Percentiles rank a stretch among this genome's conserved stretches.
These are phyloP conservation scores for Cyberlindnera xylosilytica DNA, from an alignment of 805 yeast species.

Conservation along the genomic window DNA sequence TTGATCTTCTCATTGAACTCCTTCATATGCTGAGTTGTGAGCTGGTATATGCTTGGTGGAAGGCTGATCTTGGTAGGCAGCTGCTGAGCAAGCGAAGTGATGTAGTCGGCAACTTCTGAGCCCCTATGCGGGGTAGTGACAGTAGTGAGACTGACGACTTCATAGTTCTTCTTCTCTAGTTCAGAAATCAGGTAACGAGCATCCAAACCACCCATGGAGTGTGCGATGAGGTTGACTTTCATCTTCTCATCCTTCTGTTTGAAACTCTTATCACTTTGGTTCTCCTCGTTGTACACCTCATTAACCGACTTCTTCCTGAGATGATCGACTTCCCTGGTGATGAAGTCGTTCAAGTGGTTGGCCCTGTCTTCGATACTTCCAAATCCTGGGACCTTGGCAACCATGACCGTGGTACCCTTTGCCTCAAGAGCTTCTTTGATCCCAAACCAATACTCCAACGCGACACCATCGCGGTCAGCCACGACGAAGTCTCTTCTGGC, in stretches of 20 bases:
- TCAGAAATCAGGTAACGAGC: conserved; percentile 70
- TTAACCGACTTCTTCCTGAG: conserved; percentile 21
- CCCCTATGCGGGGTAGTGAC: conserved; percentile 89
- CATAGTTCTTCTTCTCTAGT: conserved; percentile 41
- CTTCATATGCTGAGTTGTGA: conserved; percentile 54
- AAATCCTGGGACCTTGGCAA: conserved; percentile 80
- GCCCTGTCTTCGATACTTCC: conserved; percentile 76
- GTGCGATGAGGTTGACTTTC: conserved; percentile 75
- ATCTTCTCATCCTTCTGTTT: conserved; percentile 31
- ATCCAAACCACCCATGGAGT: conserved; percentile 94
- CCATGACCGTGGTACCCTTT: conserved; percentile 65
- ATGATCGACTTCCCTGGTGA: conserved; percentile 31
- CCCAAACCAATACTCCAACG: conserved; percentile 80
- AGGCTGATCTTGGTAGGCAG: conserved; percentile 19
- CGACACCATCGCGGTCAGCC: conserved; percentile 33
- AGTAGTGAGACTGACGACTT: conserved; percentile 76
- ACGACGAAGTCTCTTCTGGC: conserved; percentile 18
- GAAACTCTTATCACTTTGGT: conserved; percentile 10
- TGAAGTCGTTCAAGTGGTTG: conserved; percentile 45
- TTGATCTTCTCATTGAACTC: conserved; percentile 50
- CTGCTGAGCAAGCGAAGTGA: conserved; percentile 35
- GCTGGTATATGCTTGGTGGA: conserved; percentile 54
- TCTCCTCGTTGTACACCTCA: conserved; percentile 25
- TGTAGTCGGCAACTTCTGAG: conserved; percentile 74
- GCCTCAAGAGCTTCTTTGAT: conserved; percentile 56